Base-by-base conservation (phyloP, 768 basidiomycete species). In the Lyophyllum decastes region DNA sequence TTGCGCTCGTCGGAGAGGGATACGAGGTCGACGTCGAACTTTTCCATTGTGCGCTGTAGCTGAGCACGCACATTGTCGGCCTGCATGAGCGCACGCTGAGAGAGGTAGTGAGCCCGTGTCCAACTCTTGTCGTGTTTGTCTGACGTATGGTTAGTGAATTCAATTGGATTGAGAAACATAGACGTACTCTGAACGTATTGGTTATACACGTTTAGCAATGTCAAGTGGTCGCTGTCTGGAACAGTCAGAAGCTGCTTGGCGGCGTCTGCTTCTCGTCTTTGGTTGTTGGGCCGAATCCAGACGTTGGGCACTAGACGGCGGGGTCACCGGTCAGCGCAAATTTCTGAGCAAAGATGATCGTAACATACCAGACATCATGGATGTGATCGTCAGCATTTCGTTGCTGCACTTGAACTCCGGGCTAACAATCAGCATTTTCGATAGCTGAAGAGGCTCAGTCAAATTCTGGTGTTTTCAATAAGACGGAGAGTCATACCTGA, bases 331-430 rank as follows among this genome's bases (percentile, higher is more conserved):
- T 48, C 17, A 48, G 26, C 2, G 27, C 35, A 3, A 38, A 4
- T 6, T n/a, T 41, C 4, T 34, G 11, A 27, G 6, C 19, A 34
- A 25, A 33, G 7, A 50, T 21, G 33, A 27, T 48, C n/a, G 35
- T 30, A 3, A 71, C 82, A 7, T 62, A 92, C 93, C 90, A 21
- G 95, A 97, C 63, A 99, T 79, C 96, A 99, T 98, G 0, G 97
- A 91, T 3, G 94, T 94, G 59, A 99, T 92, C 0, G 92, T 94
- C 53, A 99, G 72, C 47, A 98, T 91, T 70, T 98, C 97, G 65
- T 97, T 95, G 59, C 92, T 95, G 75, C 96, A 98, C 57, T 87
- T 86, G 77, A 98, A 97, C 68, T 98, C 94, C 2, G 96, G 92
- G 70, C 93, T 95, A 62, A 88, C 83, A 59, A 98, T 94, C 49